Evolutionary conservation across 352 stramenopile species (phyloP).

Genomic region (Phytophthora meadii): DNA sequence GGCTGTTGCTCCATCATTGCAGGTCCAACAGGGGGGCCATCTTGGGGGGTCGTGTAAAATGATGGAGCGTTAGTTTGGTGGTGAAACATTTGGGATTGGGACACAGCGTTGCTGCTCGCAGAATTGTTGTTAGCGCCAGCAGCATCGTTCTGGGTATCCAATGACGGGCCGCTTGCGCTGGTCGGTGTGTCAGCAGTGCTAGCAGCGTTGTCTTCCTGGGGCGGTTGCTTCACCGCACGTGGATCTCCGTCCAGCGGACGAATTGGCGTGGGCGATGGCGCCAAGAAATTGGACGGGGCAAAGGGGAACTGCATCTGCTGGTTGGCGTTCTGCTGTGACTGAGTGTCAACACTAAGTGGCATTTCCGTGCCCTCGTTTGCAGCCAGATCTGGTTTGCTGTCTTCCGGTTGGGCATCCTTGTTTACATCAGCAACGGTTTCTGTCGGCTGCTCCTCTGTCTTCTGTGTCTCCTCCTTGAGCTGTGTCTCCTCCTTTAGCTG

Average conservation of each 20-base stretch:
- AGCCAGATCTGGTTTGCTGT: constrained; percentile 1
- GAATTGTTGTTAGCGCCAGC: constrained; percentile 6
- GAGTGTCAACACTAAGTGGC: constrained; percentile 24
- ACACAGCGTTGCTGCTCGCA: constrained; percentile 34
- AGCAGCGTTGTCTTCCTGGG: constrained; percentile 15
- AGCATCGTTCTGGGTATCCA: constrained; percentile 19
- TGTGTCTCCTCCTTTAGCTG: constrained; percentile 8
- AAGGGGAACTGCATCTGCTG: constrained; percentile 63
- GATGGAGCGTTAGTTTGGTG: constrained; percentile 62
- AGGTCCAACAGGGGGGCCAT: constrained; percentile 44
- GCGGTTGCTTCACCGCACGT: constrained; percentile 42
- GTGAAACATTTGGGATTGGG: constrained; percentile 66
- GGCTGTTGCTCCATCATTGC: constrained; percentile 48
- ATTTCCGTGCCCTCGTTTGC: background rate
- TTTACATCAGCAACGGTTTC: background rate
- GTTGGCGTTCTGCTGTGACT: constrained; percentile 15
- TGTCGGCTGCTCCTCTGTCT: constrained; percentile 6
- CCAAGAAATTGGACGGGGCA: constrained; percentile 67
- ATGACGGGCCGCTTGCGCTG: constrained; percentile 2
- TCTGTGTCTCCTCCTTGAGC: constrained; percentile 9
- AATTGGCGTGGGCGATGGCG: constrained; percentile 76
- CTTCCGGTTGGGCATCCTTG: background rate
- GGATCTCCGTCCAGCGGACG: constrained; percentile 74
- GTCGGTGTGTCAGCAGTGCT: constrained; percentile 7
- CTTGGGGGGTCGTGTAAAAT: constrained; percentile 63